Evolutionary conservation across 2,329 filamentous ascomycete species (phyloP).

Genomic region (Fusarium irregulare): DNA sequence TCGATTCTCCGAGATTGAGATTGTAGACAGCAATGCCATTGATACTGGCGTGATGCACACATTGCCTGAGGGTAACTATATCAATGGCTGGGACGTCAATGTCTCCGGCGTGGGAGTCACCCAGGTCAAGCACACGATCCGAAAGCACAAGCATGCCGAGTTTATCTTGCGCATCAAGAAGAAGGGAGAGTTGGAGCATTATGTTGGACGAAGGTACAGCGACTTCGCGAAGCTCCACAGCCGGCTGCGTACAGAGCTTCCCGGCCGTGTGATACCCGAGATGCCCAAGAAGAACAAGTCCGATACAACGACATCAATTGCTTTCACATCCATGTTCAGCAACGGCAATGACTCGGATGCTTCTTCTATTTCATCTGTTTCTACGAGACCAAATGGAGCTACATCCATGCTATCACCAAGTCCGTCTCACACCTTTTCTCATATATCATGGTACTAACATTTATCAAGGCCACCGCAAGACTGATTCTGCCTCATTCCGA

Average conservation of each 20-base stretch:
- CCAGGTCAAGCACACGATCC: slow-evolving; percentile 84
- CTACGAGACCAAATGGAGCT: slow-evolving; percentile 63
- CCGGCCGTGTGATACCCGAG: slow-evolving; percentile 87
- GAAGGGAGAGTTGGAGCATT: slow-evolving; percentile 78
- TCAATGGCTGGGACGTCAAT: slow-evolving; percentile 96
- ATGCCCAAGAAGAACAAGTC: slow-evolving; percentile 93
- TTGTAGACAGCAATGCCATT: slow-evolving; percentile 92
- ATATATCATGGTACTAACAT: slow-evolving; percentile 14
- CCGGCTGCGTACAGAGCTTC: slow-evolving; percentile 82
- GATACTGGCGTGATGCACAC: slow-evolving; percentile 89
- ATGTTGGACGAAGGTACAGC: slow-evolving; percentile 86
- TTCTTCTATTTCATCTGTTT: slow-evolving; percentile 83
- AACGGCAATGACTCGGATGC: slow-evolving; percentile 76
- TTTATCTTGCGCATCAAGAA: slow-evolving; percentile 89
- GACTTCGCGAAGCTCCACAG: slow-evolving; percentile 87
- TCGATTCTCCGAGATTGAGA: slow-evolving; percentile 95
- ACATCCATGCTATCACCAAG: slow-evolving; percentile 48
- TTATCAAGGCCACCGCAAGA: slow-evolving; percentile 41
- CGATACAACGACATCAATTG: slow-evolving; percentile 72
- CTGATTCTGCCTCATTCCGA: slow-evolving; percentile 47
- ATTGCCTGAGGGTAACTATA: slow-evolving; percentile 87
- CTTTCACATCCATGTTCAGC: slow-evolving; percentile 64
- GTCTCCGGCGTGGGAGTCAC: slow-evolving; percentile 87
- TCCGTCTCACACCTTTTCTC: neutral
- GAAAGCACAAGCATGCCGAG: slow-evolving; percentile 93